phyloP scores from a whole-genome alignment of 1,284 basidiomycete genomes.

The Sphaerobolus stellatus region DNA sequence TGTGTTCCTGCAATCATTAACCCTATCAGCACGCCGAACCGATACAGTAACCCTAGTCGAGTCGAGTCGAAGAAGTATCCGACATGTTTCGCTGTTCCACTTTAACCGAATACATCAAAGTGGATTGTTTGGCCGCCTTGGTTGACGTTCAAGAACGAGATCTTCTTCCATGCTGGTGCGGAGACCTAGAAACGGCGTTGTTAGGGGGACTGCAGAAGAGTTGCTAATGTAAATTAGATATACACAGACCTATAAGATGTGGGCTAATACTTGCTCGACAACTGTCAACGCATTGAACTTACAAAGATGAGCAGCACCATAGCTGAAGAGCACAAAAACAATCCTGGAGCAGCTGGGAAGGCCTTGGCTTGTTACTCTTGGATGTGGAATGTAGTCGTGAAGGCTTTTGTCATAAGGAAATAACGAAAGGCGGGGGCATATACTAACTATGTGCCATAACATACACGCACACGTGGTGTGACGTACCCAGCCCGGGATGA shows the following conservation, averaged over 20 bases:
- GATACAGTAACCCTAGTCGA: conserved; percentile 25
- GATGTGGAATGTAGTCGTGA: too few relatives aligned
- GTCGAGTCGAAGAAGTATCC: conserved; percentile 54
- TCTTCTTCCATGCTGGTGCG: conserved; percentile 66
- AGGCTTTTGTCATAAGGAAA: too few relatives aligned
- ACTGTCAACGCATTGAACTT: conserved; percentile 27
- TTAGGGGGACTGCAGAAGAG: background rate
- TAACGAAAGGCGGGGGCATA: too few relatives aligned
- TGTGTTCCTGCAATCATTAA: conserved; percentile 18
- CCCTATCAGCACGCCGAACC: background rate
- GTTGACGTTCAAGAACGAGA: conserved; percentile 66
- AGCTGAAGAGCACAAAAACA: conserved; percentile 57
- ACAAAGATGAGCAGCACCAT: conserved; percentile 69
- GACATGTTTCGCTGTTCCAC: conserved; percentile 52
- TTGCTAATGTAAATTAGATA: background rate
- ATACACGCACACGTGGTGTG: too few relatives aligned
- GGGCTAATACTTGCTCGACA: too few relatives aligned
- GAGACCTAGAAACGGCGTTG: conserved; percentile 42
- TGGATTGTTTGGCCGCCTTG: conserved; percentile 37
- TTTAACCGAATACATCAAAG: conserved; percentile 78
- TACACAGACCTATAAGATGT: too few relatives aligned
- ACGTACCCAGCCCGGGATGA: too few relatives aligned
- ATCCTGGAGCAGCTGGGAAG: conserved; percentile 42
- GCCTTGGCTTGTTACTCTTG: conserved; percentile 7
- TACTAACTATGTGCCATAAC: too few relatives aligned